A percentile compares a stretch with the other conserved stretches of the same genome.
Conservation (phyloP, 169 alveolate genomes). For the Eimeria maxima region DNA sequence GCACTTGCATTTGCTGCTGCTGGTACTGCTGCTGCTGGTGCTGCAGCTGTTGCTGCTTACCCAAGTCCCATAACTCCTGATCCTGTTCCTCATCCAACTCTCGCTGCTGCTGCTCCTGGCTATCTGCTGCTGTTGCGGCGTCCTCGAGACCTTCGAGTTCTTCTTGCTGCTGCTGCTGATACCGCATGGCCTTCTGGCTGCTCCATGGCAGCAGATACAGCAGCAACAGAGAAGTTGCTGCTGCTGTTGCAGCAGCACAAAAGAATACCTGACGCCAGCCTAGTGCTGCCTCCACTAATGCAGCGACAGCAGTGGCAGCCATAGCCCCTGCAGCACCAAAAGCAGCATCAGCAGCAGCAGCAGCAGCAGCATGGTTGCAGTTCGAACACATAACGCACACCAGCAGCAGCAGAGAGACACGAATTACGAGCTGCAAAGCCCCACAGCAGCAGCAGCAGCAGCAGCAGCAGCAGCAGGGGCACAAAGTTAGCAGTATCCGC, state of each 20-base stretch:
- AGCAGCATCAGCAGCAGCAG: not conserved
- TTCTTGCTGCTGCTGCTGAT: slow-evolving; percentile 18
- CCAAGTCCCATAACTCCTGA: not conserved
- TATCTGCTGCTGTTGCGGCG: slow-evolving; percentile 10
- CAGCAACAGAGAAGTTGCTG: slow-evolving; percentile 24
- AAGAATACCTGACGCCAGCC: slow-evolving; percentile 88
- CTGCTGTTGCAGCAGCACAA: slow-evolving; percentile 80
- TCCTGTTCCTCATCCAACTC: not conserved
- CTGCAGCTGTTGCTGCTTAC: not conserved
- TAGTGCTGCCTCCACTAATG: slow-evolving; percentile 80
- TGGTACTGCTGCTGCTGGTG: not conserved
- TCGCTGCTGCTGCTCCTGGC: slow-evolving; percentile 35
- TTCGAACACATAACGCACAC: not conserved
- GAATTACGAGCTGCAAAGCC: not conserved
- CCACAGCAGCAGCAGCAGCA: not conserved
- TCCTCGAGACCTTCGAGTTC: slow-evolving; percentile 18
- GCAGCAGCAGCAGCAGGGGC: not conserved
- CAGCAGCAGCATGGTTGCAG: not conserved
- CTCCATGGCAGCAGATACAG: slow-evolving; percentile 42
- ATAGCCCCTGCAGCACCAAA: slow-evolving; percentile 84
- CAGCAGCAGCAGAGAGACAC: not conserved
- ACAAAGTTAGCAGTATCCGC: not conserved
- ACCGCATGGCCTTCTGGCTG: slow-evolving; percentile 11
- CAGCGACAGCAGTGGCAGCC: slow-evolving; percentile 86
- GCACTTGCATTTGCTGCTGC: not conserved